phyloP scores from a whole-genome alignment of 768 basidiomycete genomes.

The Tubosaeta brunneosetosa region DNA sequence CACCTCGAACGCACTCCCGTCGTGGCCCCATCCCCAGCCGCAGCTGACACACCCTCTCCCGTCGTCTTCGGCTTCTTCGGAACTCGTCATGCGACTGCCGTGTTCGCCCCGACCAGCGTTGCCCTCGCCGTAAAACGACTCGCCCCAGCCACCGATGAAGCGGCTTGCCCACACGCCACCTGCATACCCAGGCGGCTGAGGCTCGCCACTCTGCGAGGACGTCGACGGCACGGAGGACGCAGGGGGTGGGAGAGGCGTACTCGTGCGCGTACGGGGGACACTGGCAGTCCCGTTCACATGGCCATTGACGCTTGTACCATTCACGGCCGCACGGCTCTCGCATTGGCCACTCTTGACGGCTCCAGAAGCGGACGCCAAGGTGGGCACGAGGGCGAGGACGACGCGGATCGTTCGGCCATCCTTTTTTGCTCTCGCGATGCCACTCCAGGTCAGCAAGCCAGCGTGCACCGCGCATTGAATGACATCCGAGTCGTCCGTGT shows the following conservation, averaged over 20 bases:
- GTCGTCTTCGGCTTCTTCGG: constrained; percentile 47
- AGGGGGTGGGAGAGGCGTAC: constrained; percentile 23
- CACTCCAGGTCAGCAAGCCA: constrained; percentile 46
- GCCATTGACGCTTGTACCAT: constrained; percentile 18
- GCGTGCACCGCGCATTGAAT: constrained; percentile 67
- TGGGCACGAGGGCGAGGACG: constrained; percentile 38
- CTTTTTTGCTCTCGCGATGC: constrained; percentile 34
- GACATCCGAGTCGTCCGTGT: constrained; percentile 75
- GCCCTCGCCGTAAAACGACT: constrained; percentile 30
- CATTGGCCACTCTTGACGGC: constrained; percentile 32
- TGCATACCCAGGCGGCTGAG: constrained; percentile 21
- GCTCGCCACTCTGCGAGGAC: constrained; percentile 25
- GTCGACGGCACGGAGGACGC: constrained; percentile 20
- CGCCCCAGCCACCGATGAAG: constrained; percentile 42
- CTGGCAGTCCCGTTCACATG: constrained; percentile 30
- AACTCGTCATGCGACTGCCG: constrained; percentile 24
- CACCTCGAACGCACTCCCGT: constrained; percentile 73
- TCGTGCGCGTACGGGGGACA: constrained; percentile 28
- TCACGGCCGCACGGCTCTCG: constrained; percentile 17
- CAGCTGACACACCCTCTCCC: constrained; percentile 60
- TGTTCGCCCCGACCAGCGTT: constrained; percentile 27
- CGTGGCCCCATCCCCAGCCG: constrained; percentile 75
- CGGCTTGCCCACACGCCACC: constrained; percentile 34
- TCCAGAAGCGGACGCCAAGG: constrained; percentile 39
- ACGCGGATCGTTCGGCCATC: constrained; percentile 38